Percentiles rank a stretch among this genome's conserved stretches.
Evolutionary conservation across 345 rosid genomes (phyloP).

Genomic region (Turnera subulata): DNA sequence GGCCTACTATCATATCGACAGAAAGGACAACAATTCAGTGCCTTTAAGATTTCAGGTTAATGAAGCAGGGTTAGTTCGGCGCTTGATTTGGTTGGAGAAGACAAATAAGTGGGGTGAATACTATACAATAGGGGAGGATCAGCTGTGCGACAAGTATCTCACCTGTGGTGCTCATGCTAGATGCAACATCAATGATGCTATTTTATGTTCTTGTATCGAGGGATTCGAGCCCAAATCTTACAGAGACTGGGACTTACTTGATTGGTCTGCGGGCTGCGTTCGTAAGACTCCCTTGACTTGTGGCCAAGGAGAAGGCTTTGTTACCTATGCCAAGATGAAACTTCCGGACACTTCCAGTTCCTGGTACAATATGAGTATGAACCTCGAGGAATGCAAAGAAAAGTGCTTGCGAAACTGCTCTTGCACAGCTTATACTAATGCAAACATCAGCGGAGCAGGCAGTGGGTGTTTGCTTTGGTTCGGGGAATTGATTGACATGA

Average conservation of each 20-base stretch:
- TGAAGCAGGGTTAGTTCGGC: neutral
- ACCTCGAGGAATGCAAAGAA: slow-evolving; percentile 17
- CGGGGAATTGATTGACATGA: slow-evolving; percentile 26
- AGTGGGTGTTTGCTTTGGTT: slow-evolving; percentile 37
- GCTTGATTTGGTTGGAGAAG: neutral
- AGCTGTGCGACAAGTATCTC: slow-evolving; percentile 28
- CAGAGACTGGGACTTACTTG: slow-evolving; percentile 1
- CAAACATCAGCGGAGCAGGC: slow-evolving; percentile 21
- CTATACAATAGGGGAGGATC: slow-evolving; percentile 12
- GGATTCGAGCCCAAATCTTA: slow-evolving; percentile 9
- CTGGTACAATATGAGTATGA: slow-evolving; percentile 13
- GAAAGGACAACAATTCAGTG: too few species aligned
- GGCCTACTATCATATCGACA: neutral
- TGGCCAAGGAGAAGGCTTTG: slow-evolving; percentile 11
- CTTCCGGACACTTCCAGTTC: slow-evolving; percentile 18
- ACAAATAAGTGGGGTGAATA: neutral
- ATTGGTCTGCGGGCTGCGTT: slow-evolving; percentile 16
- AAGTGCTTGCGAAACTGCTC: slow-evolving; percentile 28
- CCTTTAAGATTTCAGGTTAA: too few species aligned
- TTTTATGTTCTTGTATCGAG: slow-evolving; percentile 14
- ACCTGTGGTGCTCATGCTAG: slow-evolving; percentile 26
- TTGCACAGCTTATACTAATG: slow-evolving; percentile 28
- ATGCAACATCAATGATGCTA: slow-evolving; percentile 9
- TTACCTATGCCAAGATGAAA: slow-evolving; percentile 1
- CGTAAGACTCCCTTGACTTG: slow-evolving; percentile 10